Percentiles rank a stretch among this genome's conserved stretches.
These are phyloP conservation scores for Symbiotaphrina buchneri DNA, from an alignment of 495 filamentous ascomycete species.

Conservation along the genomic window DNA sequence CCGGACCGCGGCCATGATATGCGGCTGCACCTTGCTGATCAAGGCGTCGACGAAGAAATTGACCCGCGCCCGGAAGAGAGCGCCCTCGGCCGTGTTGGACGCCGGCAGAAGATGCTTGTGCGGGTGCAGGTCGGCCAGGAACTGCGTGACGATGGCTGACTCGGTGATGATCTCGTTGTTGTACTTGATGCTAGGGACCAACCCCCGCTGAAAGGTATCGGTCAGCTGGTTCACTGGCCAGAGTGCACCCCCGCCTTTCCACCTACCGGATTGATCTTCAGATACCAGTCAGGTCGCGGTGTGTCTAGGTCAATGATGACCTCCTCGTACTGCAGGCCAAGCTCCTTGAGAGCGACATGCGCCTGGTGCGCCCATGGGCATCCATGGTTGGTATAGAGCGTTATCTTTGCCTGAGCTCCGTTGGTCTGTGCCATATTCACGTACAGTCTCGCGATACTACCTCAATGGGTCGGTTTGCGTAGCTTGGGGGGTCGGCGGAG, in stretches of 20 bases:
- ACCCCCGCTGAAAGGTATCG: constrained; percentile 27
- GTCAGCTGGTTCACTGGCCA: neutral
- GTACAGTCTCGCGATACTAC: too few relatives aligned
- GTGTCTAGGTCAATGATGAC: constrained; percentile 52
- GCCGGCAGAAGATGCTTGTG: constrained; percentile 16
- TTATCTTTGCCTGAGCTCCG: too few relatives aligned
- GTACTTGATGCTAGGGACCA: constrained; percentile 53
- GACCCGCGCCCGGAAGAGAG: constrained; percentile 41
- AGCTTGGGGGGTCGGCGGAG: too few relatives aligned
- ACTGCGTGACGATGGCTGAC: constrained; percentile 49
- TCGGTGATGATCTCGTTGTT: constrained; percentile 46
- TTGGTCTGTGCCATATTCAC: too few relatives aligned
- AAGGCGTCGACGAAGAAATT: constrained; percentile 62
- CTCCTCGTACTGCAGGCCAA: constrained; percentile 52
- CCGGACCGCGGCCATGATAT: constrained; percentile 18
- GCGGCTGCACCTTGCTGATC: constrained; percentile 31
- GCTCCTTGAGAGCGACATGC: constrained; percentile 54
- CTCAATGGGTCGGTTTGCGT: too few relatives aligned
- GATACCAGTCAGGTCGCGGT: constrained; percentile 65
- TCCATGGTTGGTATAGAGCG: constrained; percentile 48
- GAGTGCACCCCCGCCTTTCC: neutral
- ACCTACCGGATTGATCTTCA: constrained; percentile 56
- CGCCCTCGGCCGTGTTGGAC: constrained; percentile 7
- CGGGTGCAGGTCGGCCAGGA: constrained; percentile 38
- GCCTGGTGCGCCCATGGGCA: constrained; percentile 75